These are phyloP conservation scores for Yamadazyma aaseri DNA, from an alignment of 1,139 yeast genomes.

Conservation along the genomic window DNA sequence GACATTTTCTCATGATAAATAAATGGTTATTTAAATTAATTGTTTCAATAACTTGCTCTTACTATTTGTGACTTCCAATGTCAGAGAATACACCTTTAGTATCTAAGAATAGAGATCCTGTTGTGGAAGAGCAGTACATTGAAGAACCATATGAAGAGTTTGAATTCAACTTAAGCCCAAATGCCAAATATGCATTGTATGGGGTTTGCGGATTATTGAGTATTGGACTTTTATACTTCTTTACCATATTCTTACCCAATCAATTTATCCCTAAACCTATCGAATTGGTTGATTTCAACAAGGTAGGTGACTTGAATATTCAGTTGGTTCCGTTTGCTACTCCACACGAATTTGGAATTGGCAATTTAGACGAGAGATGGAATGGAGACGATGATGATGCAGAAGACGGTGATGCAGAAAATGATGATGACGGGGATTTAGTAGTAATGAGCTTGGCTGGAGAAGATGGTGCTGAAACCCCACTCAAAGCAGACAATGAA, in stretches of 20 bases:
- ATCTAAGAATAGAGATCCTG: conserved; percentile 1
- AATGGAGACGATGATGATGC: background rate
- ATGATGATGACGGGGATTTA: conserved; percentile 4
- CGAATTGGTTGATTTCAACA: conserved; percentile 25
- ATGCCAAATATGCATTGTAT: conserved; percentile 16
- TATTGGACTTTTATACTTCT: conserved; percentile 25
- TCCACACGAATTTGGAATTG: background rate
- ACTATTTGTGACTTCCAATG: conserved; percentile 14
- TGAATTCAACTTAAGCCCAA: conserved; percentile 18
- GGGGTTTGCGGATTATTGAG: conserved; percentile 19
- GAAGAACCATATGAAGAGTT: conserved; percentile 16
- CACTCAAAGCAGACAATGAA: background rate
- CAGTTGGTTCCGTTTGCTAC: conserved; percentile 24
- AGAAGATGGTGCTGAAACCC: conserved; percentile 1
- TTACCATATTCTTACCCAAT: conserved; percentile 34
- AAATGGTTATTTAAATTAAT: too few relatives aligned
- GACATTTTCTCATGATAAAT: too few relatives aligned
- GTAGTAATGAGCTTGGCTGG: too few relatives aligned
- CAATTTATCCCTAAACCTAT: conserved; percentile 35
- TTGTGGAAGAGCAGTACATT: conserved; percentile 12
- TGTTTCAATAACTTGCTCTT: too few relatives aligned
- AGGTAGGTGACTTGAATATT: conserved; percentile 26
- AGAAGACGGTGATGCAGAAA: background rate
- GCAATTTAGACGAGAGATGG: background rate
- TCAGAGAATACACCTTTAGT: conserved; percentile 17